Evolutionary conservation across 2,329 filamentous ascomycete species (phyloP), one percentile per base, ranked within the genome.

Genomic region (Trichophyton equinum): DNA sequence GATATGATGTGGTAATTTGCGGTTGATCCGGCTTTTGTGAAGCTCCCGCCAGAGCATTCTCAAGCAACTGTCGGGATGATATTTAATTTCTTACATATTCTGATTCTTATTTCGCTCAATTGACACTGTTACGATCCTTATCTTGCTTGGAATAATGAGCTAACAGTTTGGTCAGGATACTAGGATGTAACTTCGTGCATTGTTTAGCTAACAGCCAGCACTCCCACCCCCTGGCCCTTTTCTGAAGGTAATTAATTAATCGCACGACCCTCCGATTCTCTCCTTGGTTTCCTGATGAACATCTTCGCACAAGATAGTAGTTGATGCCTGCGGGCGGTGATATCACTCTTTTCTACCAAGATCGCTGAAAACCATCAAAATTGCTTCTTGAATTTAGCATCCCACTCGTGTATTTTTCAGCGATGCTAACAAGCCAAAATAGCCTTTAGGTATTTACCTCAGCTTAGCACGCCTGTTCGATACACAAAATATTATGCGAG

Each of bases 51-150:
- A 84, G 91, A 85, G 88, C 82, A 25, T 80, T 87, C 72, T 86
- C 82, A 86, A 86, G 91, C 85, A 86, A 81, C 78, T 73, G 77
- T 78, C 78, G 83, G 79, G 70, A 72, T 95, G 91, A 96, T 88
- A 95, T 89, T 91, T 77, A 55, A 85, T 83, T 85, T 92, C 91
- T 96, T 96, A 96, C 91, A 95, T 96, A 95, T 96, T 89, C 91
- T 96, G 91, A 96, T 74, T 68, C 71, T 67, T 61, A 63, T 55
- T 60, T 25, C 56, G 30, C 58, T 25, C 60, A 42, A 38, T 57
- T 33, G 22, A 40, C 20, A 20, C 60, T 57, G 18, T 22, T 42
- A 33, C 46, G 58, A 15, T 51, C 8, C 11, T 56, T 27, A n/a
- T 22, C 25, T 15, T 20, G 18, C 15, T 27, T 60, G 8, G 30